Evolutionary conservation across 495 filamentous ascomycete species (phyloP).

Genomic region (Neurospora africana): DNA sequence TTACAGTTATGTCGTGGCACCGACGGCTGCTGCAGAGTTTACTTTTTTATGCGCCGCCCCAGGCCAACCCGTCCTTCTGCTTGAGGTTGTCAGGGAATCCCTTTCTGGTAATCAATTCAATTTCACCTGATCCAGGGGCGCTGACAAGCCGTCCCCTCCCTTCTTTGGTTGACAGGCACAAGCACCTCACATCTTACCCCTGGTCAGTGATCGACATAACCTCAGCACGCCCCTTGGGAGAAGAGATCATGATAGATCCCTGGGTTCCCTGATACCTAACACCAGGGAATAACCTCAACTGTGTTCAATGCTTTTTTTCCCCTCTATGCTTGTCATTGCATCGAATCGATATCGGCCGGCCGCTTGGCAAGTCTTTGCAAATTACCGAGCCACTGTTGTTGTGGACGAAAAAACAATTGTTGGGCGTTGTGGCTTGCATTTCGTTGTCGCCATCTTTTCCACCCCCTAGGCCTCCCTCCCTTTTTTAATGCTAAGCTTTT

Average conservation of each 20-base stretch:
- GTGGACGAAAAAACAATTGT: not conserved
- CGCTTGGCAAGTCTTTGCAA: slow-evolving; percentile 17
- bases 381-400: slow-evolving; percentile 16
- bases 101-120: not conserved
- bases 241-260: not conserved
- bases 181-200: not conserved
- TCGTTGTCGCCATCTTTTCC: not conserved
- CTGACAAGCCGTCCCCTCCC: not conserved
- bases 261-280: not conserved
- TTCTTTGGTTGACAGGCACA: not conserved
- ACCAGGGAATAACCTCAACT: not conserved
- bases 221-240: not conserved
- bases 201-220: not conserved
- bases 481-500: not conserved
- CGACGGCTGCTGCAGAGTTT: not conserved
- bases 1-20: not conserved
- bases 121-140: not conserved
- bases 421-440: not conserved
- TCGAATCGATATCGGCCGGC: slow-evolving; percentile 12
- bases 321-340: not conserved
- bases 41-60: not conserved
- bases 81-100: not conserved
- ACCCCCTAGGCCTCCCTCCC: not conserved
- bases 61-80: not conserved
- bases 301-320: not conserved